phyloP scores from a whole-genome alignment of 2,329 filamentous ascomycete genomes.

The Penicillium sp. region DNA sequence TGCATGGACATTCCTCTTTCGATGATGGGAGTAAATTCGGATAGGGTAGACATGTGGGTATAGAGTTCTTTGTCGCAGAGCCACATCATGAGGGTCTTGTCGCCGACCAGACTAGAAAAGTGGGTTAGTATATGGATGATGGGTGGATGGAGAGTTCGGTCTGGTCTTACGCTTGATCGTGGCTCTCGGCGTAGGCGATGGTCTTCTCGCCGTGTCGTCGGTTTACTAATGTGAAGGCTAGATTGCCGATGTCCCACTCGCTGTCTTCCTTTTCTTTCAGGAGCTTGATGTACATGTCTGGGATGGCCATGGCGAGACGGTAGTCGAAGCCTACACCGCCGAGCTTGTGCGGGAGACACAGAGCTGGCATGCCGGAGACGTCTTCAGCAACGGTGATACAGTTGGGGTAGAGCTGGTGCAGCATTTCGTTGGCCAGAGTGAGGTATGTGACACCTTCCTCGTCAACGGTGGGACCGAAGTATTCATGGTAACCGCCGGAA shows the following conservation, averaged over 20 bases:
- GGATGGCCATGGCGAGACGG: constrained; percentile 93
- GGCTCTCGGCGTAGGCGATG: constrained; percentile 94
- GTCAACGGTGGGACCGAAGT: constrained; percentile 86
- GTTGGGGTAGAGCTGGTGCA: constrained; percentile 85
- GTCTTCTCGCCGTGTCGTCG: constrained; percentile 95
- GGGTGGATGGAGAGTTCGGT: not conserved
- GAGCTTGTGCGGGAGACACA: constrained; percentile 80
- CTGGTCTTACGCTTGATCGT: constrained; percentile 88
- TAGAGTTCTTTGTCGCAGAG: constrained; percentile 97
- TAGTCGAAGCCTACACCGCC: constrained; percentile 98
- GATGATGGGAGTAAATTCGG: constrained; percentile 82
- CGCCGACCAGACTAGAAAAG: constrained; percentile 74
- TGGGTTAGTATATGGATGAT: constrained; percentile 6
- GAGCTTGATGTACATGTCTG: constrained; percentile 99
- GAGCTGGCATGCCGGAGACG: constrained; percentile 97
- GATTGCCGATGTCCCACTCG: constrained; percentile 84
- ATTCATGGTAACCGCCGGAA: constrained; percentile 96
- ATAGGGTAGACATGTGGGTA: constrained; percentile 90
- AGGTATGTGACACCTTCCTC: constrained; percentile 93
- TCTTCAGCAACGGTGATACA: constrained; percentile 93
- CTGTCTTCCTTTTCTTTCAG: constrained; percentile 89
- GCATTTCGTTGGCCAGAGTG: constrained; percentile 94
- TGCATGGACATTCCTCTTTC: constrained; percentile 88
- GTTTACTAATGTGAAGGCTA: constrained; percentile 87
- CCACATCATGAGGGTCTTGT: constrained; percentile 98